These are phyloP conservation scores for Flaveria floridana DNA, from an alignment of 140 eudicot species.

Conservation along the genomic window DNA sequence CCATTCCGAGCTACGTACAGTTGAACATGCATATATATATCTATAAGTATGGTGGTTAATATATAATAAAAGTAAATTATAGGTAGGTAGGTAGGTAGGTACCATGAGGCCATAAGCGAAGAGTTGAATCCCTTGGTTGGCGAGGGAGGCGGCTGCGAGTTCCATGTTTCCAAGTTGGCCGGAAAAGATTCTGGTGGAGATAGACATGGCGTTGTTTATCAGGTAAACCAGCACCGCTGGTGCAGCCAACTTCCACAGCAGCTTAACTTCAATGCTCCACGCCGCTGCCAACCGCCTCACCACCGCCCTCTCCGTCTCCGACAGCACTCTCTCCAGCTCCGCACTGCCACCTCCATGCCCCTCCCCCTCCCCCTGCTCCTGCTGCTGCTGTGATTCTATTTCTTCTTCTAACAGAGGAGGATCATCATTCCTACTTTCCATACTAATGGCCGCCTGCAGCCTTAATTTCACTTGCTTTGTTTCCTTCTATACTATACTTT, in stretches of 20 bases:
- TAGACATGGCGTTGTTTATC: conserved; percentile 59
- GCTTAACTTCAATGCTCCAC: conserved; percentile 40
- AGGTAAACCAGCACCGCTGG: conserved; percentile 60
- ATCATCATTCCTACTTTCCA: too few species aligned
- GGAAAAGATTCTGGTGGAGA: conserved; percentile 59
- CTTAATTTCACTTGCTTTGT: too few species aligned
- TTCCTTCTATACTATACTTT: too few species aligned
- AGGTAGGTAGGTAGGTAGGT: not conserved
- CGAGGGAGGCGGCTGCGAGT: conserved; percentile 65
- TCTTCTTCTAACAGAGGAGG: too few species aligned
- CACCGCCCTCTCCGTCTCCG: conserved; percentile 35
- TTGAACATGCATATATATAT: too few species aligned
- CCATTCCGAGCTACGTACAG: conserved; percentile 55
- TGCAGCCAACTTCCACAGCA: conserved; percentile 49
- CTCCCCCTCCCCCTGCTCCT: conserved; percentile 11
- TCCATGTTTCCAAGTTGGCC: conserved; percentile 65
- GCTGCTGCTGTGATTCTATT: too few species aligned
- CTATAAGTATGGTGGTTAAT: too few species aligned
- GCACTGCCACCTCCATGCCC: too few species aligned
- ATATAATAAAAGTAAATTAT: too few species aligned
- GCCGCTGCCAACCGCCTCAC: conserved; percentile 37
- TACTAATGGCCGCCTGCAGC: too few species aligned
- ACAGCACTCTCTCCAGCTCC: conserved; percentile 55
- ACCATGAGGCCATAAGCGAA: conserved; percentile 71
- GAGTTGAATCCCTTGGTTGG: conserved; percentile 62